phyloP scores from a whole-genome alignment of 2,329 filamentous ascomycete genomes.

The Penicillium thymicola region DNA sequence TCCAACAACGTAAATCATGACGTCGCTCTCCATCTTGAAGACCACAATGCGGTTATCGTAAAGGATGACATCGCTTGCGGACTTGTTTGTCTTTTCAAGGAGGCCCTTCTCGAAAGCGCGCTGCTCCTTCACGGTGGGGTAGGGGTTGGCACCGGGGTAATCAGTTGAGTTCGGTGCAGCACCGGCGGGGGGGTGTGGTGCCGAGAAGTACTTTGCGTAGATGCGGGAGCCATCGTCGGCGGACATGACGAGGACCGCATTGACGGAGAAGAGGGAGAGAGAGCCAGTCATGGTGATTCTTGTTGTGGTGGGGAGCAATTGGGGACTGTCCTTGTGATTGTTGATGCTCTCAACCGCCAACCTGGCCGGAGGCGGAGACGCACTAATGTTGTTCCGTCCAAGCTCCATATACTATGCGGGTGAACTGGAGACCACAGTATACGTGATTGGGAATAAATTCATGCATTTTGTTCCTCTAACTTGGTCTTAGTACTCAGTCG shows the following conservation, averaged over 20 bases:
- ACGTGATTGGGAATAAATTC: not conserved
- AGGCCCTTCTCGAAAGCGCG: slow-evolving; percentile 96
- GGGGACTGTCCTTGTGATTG: slow-evolving; percentile 8
- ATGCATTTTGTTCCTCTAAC: not conserved
- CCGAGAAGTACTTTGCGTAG: slow-evolving; percentile 88
- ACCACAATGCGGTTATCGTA: slow-evolving; percentile 96
- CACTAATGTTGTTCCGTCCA: slow-evolving; percentile 23
- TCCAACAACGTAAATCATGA: slow-evolving; percentile 94
- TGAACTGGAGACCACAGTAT: not conserved
- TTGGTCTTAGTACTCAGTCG: not conserved
- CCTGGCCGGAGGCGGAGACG: slow-evolving; percentile 26
- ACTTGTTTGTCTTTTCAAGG: slow-evolving; percentile 92
- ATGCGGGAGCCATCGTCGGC: slow-evolving; percentile 87
- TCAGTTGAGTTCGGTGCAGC: slow-evolving; percentile 54
- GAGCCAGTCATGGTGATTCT: slow-evolving; percentile 62
- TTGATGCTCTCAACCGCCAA: slow-evolving; percentile 24
- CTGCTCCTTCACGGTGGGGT: slow-evolving; percentile 86
- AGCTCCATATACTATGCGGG: not conserved
- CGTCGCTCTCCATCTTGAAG: slow-evolving; percentile 96
- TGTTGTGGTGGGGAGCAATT: slow-evolving; percentile 14
- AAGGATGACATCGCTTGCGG: slow-evolving; percentile 91
- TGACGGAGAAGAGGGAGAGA: slow-evolving; percentile 72
- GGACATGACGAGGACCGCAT: slow-evolving; percentile 74
- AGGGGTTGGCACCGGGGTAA: slow-evolving; percentile 69
- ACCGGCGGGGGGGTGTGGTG: slow-evolving; percentile 64